Evolutionary conservation across 148 eudicot species (phyloP), one percentile per base, ranked within the genome.

Genomic region (Mesembryanthemum crystallinum): DNA sequence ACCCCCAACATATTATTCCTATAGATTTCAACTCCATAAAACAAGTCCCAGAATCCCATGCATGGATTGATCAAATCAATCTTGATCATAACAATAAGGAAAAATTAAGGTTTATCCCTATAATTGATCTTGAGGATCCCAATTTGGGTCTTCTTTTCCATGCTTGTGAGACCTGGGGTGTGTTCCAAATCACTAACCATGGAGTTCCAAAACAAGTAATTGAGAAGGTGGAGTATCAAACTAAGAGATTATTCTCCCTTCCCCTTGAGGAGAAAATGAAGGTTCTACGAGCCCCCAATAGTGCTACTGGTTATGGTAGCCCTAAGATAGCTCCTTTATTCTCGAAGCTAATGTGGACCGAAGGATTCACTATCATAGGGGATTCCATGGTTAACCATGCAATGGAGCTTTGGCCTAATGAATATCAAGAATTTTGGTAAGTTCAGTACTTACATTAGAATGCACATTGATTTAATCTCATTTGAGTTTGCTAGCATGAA

Each of bases 331-430:
- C 89, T 4, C 87, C 88, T 0, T 85, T 84, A 55, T 89, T 86
- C 78, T 17, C 85, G 3, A 89, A 91, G 83, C 35, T 74, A 17
- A 84, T 87, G 89, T 91, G 96, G 96, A 73, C 63, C 74, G 96
- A 91, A 76, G 96, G 92, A 17, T 91, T 91, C 76, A 91, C 96
- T 17, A 85, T 91, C 27, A 86, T 85, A 80, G 88, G 86, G 4
- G 18, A 64, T 12, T 86, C 91, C 7, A 67, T 84, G 13, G 57
- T 71, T 60, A 85, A 87, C 51, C 86, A 92, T 85, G 94, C 92
- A 4, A 82, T 74, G 30, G 30, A 47, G 10, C 85, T 92, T 71
- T 92, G 97, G 97, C 94, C 97, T 7, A 35, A 71, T 57, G 85
- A 84, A 24, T 83, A 82, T 54, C 52, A 78, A n/a, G 67, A 28